Conservation (phyloP, 73 alveolate genomes). For the Loxodes magnus region DNA sequence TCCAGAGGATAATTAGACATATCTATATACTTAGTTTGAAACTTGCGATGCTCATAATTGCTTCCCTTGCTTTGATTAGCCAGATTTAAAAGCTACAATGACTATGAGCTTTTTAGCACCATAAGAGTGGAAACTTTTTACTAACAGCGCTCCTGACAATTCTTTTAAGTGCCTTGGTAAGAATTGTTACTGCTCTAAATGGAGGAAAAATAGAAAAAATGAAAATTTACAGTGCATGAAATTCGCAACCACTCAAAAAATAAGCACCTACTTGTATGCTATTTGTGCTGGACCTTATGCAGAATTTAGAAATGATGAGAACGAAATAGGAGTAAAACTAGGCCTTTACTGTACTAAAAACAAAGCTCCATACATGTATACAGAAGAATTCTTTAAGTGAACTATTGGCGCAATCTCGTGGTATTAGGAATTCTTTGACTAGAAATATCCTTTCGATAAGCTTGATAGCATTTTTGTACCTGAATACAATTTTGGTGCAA, state of each 20-base stretch:
- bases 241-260: slow-evolving; percentile 57
- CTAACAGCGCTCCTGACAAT: slow-evolving; percentile 35
- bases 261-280: slow-evolving; percentile 90
- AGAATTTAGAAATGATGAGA: slow-evolving; percentile 32
- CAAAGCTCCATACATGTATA: slow-evolving; percentile 52
- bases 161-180: slow-evolving; percentile 10
- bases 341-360: slow-evolving; percentile 80
- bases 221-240: no score
- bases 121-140: slow-evolving; percentile 65
- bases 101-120: slow-evolving; percentile 67
- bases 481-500: slow-evolving; percentile 94
- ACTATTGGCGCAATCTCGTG: slow-evolving; percentile 88
- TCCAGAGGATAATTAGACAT: slow-evolving; percentile 74
- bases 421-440: slow-evolving; percentile 82
- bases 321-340: slow-evolving; percentile 44
- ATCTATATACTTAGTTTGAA: slow-evolving; percentile 86
- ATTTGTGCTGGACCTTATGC: slow-evolving; percentile 93
- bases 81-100: slow-evolving; percentile 86
- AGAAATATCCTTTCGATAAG: slow-evolving; percentile 82
- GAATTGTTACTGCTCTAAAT: no score
- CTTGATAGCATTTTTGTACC: slow-evolving; percentile 91
- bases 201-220: no score
- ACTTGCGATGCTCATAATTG: slow-evolving; percentile 83
- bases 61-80: slow-evolving; percentile 97
- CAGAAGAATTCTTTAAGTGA: slow-evolving; percentile 67